phyloP scores from a whole-genome alignment of 1,284 basidiomycete species.

The Vanrija sp. region DNA sequence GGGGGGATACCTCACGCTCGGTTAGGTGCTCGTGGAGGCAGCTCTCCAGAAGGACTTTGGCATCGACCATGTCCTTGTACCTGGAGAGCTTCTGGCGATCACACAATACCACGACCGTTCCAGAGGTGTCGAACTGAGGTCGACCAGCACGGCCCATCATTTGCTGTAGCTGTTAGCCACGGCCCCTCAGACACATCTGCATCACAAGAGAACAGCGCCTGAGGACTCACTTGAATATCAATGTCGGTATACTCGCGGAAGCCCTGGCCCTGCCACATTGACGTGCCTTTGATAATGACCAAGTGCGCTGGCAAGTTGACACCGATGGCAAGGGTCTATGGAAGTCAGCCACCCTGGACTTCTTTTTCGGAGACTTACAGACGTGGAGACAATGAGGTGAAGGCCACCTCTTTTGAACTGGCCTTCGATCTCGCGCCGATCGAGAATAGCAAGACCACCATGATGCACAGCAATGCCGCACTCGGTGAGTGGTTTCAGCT shows the following conservation, averaged over 20 bases:
- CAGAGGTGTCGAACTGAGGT: conserved; percentile 72
- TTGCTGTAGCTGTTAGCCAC: conserved; percentile 22
- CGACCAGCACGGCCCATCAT: conserved; percentile 66
- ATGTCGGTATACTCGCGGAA: conserved; percentile 49
- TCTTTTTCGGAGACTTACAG: conserved; percentile 24
- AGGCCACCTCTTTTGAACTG: conserved; percentile 49
- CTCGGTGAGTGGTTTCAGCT: conserved; percentile 27
- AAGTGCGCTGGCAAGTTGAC: conserved; percentile 53
- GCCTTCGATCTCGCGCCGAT: conserved; percentile 51
- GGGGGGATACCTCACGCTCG: conserved; percentile 55
- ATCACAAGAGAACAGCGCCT: too few species aligned
- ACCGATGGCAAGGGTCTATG: conserved; percentile 53
- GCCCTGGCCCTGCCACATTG: conserved; percentile 36
- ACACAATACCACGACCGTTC: conserved; percentile 52
- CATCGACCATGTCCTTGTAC: conserved; percentile 36
- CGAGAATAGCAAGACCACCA: conserved; percentile 52
- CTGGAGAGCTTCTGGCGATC: conserved; percentile 27
- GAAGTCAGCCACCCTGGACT: neutral
- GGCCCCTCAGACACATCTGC: too few species aligned
- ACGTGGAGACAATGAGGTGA: conserved; percentile 47
- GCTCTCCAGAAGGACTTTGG: conserved; percentile 71
- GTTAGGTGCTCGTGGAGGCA: conserved; percentile 74
- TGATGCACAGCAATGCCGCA: conserved; percentile 55
- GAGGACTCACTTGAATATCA: conserved; percentile 41
- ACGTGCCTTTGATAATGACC: conserved; percentile 49